These are phyloP conservation scores for Solanum ossicruentum DNA, from an alignment of 257 asterid genomes.

Conservation along the genomic window DNA sequence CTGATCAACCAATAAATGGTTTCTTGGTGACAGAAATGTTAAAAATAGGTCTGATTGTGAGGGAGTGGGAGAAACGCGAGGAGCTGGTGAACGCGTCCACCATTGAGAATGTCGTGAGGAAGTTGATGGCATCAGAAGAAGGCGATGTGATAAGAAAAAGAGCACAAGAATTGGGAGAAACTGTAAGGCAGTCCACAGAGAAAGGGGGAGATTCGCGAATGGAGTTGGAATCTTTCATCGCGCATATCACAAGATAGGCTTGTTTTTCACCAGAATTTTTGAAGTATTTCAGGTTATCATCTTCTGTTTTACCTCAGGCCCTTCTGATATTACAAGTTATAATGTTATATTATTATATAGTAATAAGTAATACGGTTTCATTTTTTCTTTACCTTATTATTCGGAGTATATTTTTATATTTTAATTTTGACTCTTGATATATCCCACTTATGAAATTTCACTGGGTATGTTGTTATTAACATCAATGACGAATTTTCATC, in stretches of 20 bases:
- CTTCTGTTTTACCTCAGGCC: too few relatives aligned
- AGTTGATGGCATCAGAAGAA: background rate
- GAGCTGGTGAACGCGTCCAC: background rate
- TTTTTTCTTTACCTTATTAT: too few relatives aligned
- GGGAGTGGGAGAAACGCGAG: background rate
- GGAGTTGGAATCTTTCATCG: background rate
- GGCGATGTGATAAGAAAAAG: background rate
- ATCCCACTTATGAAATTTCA: too few relatives aligned
- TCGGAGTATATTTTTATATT: too few relatives aligned
- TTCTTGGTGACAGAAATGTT: background rate
- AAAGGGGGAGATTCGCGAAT: background rate
- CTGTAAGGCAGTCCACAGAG: background rate
- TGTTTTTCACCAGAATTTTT: background rate
- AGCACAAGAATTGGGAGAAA: background rate
- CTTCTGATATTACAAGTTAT: too few relatives aligned
- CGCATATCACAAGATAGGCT: background rate
- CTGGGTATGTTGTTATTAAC: too few relatives aligned
- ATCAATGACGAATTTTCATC: too few relatives aligned
- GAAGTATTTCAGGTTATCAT: background rate
- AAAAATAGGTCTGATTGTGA: background rate
- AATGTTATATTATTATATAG: too few relatives aligned
- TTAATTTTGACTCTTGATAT: too few relatives aligned
- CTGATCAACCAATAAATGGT: background rate
- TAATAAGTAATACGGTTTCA: too few relatives aligned
- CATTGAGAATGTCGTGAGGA: background rate